phyloP scores from a whole-genome alignment of 176 grass and related monocot genomes.

The Saccharum officinarum region DNA sequence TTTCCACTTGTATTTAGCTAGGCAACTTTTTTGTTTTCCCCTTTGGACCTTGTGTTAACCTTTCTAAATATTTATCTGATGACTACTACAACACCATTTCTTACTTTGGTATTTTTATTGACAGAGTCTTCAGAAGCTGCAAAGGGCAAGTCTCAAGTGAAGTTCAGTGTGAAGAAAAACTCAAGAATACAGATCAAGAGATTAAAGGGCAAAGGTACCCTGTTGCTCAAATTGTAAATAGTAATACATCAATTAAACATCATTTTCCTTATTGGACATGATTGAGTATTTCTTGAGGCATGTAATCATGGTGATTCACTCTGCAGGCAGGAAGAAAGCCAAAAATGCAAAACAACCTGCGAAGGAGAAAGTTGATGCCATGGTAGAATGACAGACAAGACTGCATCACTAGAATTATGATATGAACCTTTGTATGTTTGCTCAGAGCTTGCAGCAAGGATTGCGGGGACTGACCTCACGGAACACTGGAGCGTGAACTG shows the following conservation, averaged over 20 bases:
- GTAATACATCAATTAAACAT: neutral
- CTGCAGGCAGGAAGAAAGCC: constrained; percentile 65
- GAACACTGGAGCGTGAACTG: neutral
- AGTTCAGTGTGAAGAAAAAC: constrained; percentile 64
- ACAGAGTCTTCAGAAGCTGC: constrained; percentile 43
- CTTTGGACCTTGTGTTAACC: neutral
- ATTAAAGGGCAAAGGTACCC: constrained; percentile 66
- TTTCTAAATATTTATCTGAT: neutral
- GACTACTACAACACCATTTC: neutral
- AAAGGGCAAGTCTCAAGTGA: constrained; percentile 50
- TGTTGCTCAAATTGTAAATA: neutral
- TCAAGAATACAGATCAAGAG: constrained; percentile 68
- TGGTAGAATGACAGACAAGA: constrained; percentile 57
- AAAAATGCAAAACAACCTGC: constrained; percentile 38
- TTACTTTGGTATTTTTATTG: neutral
- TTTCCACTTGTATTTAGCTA: neutral
- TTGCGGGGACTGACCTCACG: neutral
- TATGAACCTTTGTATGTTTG: neutral
- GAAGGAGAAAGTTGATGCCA: constrained; percentile 42
- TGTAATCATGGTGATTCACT: neutral
- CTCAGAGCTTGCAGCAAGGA: constrained; percentile 1
- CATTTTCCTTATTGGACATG: constrained; percentile 4
- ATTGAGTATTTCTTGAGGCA: neutral
- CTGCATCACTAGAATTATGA: neutral
- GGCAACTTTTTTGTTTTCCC: neutral